These are phyloP conservation scores for Exophiala bonariae DNA, from an alignment of 2,329 filamentous ascomycete species.

Conservation along the genomic window DNA sequence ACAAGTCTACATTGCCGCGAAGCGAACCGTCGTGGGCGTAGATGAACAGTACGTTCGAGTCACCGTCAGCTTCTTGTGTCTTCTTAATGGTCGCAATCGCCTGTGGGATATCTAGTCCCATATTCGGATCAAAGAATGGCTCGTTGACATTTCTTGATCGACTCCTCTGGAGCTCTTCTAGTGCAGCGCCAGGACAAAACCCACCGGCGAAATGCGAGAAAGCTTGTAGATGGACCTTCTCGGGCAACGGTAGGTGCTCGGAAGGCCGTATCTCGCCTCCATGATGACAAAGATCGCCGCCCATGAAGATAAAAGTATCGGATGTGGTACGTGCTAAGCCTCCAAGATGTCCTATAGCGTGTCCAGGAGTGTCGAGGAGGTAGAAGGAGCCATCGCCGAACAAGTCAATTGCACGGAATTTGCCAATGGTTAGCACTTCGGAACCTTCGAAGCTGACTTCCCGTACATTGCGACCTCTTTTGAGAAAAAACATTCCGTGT, in stretches of 20 bases:
- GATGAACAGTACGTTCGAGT: conserved; percentile 31
- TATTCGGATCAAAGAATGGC: conserved; percentile 36
- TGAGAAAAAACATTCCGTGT: background rate
- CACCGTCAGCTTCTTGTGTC: conserved; percentile 25
- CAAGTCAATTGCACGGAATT: conserved; percentile 43
- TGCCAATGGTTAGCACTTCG: conserved; percentile 29
- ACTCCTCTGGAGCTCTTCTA: conserved; percentile 2
- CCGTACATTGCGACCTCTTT: conserved; percentile 5
- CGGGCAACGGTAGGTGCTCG: conserved; percentile 9
- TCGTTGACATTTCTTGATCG: conserved; percentile 1
- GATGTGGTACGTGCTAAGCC: conserved; percentile 47
- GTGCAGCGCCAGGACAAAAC: conserved; percentile 4
- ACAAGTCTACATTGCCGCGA: conserved; percentile 28
- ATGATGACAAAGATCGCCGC: conserved; percentile 51
- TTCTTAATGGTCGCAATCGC: conserved; percentile 21
- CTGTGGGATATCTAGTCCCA: conserved; percentile 15
- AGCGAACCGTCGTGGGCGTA: conserved; percentile 32
- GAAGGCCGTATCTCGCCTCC: conserved; percentile 22
- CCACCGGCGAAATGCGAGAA: background rate
- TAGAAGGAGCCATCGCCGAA: conserved; percentile 45
- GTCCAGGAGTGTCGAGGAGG: conserved; percentile 49
- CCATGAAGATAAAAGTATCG: conserved; percentile 50
- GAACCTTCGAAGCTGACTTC: conserved; percentile 14
- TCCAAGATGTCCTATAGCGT: conserved; percentile 50
- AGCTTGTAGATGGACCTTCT: conserved; percentile 5